Conservation (phyloP, 2,329 filamentous ascomycete species). For the Lachnellula occidentalis region DNA sequence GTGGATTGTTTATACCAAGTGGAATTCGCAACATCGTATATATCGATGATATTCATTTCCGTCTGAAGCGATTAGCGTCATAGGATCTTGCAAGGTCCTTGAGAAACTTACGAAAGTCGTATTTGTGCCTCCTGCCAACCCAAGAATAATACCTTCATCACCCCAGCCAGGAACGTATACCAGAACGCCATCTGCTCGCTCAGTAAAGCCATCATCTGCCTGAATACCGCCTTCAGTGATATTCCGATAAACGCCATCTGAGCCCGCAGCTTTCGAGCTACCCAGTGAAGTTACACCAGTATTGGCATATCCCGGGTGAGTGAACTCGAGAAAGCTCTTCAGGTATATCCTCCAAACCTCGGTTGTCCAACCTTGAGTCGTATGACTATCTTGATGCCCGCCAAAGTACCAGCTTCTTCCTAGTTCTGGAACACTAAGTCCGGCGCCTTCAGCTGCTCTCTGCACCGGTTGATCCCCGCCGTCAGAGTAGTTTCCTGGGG, state of each 20-base stretch:
- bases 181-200: conserved; percentile 67
- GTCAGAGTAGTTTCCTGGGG: conserved; percentile 57
- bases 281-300: conserved; percentile 52
- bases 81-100: neutral
- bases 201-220: conserved; percentile 59
- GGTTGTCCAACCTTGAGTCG: conserved; percentile 59
- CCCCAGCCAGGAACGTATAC: conserved; percentile 73
- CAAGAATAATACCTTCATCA: conserved; percentile 62
- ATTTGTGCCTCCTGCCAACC: conserved; percentile 66
- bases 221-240: conserved; percentile 68
- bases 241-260: conserved; percentile 63
- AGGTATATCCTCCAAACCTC: conserved; percentile 60
- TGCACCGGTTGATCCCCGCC: conserved; percentile 52
- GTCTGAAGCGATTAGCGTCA: conserved; percentile 35
- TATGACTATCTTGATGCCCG: conserved; percentile 61
- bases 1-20: conserved; percentile 72
- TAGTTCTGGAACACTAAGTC: conserved; percentile 62
- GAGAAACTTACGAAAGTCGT: conserved; percentile 52
- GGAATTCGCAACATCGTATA: conserved; percentile 69
- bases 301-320: conserved; percentile 65
- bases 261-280: conserved; percentile 49
- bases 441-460: conserved; percentile 68
- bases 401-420: conserved; percentile 75
- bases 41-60: conserved; percentile 63
- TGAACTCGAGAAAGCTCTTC: conserved; percentile 70